Conservation (phyloP, 2,329 filamentous ascomycete species). For the Furcasterigmium furcatum region DNA sequence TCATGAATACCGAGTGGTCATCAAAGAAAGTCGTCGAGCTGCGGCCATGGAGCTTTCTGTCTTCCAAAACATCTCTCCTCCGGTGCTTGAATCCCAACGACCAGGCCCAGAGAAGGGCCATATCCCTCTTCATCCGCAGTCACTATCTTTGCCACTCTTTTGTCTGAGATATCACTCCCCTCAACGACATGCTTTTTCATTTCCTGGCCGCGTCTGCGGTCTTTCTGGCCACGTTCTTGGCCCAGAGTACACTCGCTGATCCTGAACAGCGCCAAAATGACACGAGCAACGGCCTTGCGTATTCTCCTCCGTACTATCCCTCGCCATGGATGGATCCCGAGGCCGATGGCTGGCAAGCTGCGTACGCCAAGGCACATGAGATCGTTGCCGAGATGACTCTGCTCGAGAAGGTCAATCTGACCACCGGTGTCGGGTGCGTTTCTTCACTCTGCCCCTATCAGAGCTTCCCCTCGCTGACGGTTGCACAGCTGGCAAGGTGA, state of each 20-base stretch:
- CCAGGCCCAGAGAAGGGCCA: no score
- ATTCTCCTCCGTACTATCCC: conserved; percentile 67
- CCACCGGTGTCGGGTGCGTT: conserved; percentile 65
- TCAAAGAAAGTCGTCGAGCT: no score
- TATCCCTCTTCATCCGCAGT: not conserved
- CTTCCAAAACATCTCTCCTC: not conserved
- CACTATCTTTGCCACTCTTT: no score
- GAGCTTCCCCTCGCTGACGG: no score
- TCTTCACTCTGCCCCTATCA: no score
- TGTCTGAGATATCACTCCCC: no score
- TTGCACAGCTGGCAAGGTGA: conserved; percentile 64
- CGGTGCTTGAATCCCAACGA: no score
- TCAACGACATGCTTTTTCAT: no score
- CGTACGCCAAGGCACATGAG: conserved; percentile 69
- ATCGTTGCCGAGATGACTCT: conserved; percentile 85
- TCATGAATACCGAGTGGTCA: not conserved
- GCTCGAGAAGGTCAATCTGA: conserved; percentile 89
- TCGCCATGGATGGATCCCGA: conserved; percentile 81
- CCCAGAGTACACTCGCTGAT: not conserved
- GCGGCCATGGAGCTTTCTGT: no score
- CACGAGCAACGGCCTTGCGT: conserved; percentile 21
- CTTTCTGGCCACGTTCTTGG: not conserved
- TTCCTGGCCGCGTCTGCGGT: no score
- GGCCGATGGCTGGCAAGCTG: conserved; percentile 69
- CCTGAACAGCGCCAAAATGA: conserved; percentile 3